phyloP scores from a whole-genome alignment of 2,329 filamentous ascomycete species.

The Alternaria brassicicola region DNA sequence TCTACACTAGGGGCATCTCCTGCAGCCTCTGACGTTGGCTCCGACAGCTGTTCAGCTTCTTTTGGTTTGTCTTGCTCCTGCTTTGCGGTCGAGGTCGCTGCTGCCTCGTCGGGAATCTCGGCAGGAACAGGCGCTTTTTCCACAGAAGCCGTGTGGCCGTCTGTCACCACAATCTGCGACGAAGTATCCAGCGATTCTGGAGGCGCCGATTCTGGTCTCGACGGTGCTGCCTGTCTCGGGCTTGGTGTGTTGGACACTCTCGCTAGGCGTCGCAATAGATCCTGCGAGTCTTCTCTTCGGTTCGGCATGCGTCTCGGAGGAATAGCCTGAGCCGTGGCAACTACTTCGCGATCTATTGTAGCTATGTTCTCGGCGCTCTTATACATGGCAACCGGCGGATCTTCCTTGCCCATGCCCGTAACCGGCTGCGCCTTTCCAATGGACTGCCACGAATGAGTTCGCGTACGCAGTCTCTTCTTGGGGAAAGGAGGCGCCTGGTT shows the following conservation, averaged over 20 bases:
- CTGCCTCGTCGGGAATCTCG: not conserved
- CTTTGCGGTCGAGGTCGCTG: not conserved
- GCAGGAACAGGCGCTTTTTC: slow-evolving; percentile 8
- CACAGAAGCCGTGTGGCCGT: not conserved
- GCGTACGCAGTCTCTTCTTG: slow-evolving; percentile 24
- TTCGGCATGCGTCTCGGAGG: slow-evolving; percentile 36
- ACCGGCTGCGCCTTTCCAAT: slow-evolving; percentile 38
- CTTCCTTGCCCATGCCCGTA: slow-evolving; percentile 33
- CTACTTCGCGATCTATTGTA: slow-evolving; percentile 35
- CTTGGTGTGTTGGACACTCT: slow-evolving; percentile 56
- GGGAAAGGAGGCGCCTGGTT: slow-evolving; percentile 12
- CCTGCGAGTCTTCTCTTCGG: slow-evolving; percentile 53
- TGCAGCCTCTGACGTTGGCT: not conserved
- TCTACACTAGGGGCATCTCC: slow-evolving; percentile 22
- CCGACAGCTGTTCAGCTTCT: slow-evolving; percentile 6
- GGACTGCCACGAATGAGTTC: slow-evolving; percentile 40
- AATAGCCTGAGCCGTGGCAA: slow-evolving; percentile 30
- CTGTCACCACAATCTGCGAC: slow-evolving; percentile 15
- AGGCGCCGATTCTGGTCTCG: slow-evolving; percentile 33
- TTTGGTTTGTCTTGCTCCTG: slow-evolving; percentile 13
- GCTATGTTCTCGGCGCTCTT: slow-evolving; percentile 43
- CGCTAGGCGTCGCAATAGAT: slow-evolving; percentile 54
- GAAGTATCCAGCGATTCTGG: slow-evolving; percentile 20
- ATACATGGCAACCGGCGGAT: slow-evolving; percentile 44
- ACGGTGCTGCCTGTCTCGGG: slow-evolving; percentile 38